Percentiles rank a stretch among this genome's conserved stretches.
Conservation (phyloP, 495 filamentous ascomycete species). For the Bombardia bombarda region DNA sequence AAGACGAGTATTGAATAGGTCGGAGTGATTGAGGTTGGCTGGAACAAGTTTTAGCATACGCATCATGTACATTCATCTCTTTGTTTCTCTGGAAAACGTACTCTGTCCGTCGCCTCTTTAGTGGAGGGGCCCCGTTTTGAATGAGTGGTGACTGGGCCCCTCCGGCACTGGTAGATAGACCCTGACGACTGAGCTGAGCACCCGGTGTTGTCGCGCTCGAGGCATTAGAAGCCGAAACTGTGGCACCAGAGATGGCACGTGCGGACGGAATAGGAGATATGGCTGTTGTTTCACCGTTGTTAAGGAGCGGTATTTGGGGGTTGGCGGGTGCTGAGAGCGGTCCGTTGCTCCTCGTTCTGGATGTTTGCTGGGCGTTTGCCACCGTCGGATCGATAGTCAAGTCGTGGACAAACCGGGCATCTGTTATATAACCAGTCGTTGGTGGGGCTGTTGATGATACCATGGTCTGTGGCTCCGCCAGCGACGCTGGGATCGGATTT, state of each 20-base stretch:
- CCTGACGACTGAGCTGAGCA: too few species aligned
- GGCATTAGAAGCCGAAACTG: too few species aligned
- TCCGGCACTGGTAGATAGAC: too few species aligned
- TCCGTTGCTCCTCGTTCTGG: neutral
- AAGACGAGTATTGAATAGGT: constrained; percentile 2
- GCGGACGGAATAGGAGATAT: too few species aligned
- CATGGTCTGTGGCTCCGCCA: constrained; percentile 11
- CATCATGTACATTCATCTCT: too few species aligned
- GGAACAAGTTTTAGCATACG: too few species aligned
- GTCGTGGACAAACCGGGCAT: constrained; percentile 20
- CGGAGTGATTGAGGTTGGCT: neutral
- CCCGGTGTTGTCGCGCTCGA: too few species aligned
- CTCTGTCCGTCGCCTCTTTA: constrained; percentile 17
- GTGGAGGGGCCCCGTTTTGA: neutral
- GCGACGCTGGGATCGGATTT: constrained; percentile 7
- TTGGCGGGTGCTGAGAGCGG: neutral
- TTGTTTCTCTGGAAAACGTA: constrained; percentile 10
- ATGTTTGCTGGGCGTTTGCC: neutral
- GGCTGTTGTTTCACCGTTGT: neutral
- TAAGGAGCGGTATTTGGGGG: neutral
- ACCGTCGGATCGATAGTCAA: neutral
- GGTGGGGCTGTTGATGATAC: neutral
- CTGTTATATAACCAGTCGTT: constrained; percentile 6
- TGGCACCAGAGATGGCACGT: too few species aligned
- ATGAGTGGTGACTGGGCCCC: neutral